These are phyloP conservation scores for Perilla frutescens DNA, from an alignment of 257 asterid species.

Conservation along the genomic window DNA sequence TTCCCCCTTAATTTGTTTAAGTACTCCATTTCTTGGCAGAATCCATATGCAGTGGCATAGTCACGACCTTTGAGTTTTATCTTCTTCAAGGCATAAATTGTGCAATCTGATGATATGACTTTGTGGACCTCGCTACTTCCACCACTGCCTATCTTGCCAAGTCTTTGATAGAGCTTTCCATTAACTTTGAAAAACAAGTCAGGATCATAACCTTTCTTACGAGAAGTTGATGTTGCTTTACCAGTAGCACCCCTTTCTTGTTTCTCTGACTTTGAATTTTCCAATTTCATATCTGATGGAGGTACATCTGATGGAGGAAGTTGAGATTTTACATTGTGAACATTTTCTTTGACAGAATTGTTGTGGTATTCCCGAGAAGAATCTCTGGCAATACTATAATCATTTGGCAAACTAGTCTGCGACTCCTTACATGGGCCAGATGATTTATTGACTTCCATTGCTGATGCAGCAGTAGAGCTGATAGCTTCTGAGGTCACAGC, in stretches of 20 bases:
- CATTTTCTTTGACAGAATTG: slow-evolving; percentile 47
- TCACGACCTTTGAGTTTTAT: slow-evolving; percentile 98
- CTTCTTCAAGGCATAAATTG: slow-evolving; percentile 87
- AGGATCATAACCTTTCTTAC: slow-evolving; percentile 80
- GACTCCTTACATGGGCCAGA: slow-evolving; percentile 40
- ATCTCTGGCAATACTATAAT: slow-evolving; percentile 37
- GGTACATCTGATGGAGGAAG: slow-evolving; percentile 48
- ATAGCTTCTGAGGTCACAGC: slow-evolving; percentile 44
- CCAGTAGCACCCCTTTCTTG: slow-evolving; percentile 59
- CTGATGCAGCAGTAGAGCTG: slow-evolving; percentile 42
- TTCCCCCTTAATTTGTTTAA: slow-evolving; percentile 80
- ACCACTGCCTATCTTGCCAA: slow-evolving; percentile 99
- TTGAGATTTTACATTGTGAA: slow-evolving; percentile 46
- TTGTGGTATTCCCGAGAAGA: slow-evolving; percentile 43
- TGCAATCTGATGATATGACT: slow-evolving; percentile 93
- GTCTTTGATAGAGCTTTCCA: slow-evolving; percentile 94
- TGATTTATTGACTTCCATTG: slow-evolving; percentile 43
- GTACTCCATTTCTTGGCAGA: slow-evolving; percentile 94
- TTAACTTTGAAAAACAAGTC: slow-evolving; percentile 94
- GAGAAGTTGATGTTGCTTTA: slow-evolving; percentile 73
- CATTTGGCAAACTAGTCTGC: slow-evolving; percentile 46
- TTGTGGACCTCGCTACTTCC: slow-evolving; percentile 99
- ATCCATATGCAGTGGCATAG: slow-evolving; percentile 94
- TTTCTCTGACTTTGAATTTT: slow-evolving; percentile 62
- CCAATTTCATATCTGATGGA: slow-evolving; percentile 53